phyloP scores from a whole-genome alignment of 2,329 filamentous ascomycete species.

The Hymenoscyphus occultus region DNA sequence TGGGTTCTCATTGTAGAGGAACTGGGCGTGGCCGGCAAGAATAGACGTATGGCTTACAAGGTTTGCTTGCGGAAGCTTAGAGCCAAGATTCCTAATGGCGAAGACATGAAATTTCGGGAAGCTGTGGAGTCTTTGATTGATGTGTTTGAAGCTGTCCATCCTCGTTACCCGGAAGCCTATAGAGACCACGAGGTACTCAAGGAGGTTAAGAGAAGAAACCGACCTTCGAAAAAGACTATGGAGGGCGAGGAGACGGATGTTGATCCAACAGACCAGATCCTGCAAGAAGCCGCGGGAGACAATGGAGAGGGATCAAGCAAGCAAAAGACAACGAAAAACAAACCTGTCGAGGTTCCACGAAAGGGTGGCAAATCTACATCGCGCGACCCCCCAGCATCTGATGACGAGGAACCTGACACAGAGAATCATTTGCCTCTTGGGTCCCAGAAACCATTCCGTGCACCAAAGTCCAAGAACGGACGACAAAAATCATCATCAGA shows the following conservation, averaged over 20 bases:
- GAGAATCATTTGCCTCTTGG: neutral
- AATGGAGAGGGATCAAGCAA: slow-evolving; percentile 12
- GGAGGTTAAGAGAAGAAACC: slow-evolving; percentile 7
- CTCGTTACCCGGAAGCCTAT: slow-evolving; percentile 23
- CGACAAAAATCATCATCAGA: neutral
- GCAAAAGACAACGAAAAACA: neutral
- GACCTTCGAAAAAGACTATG: neutral
- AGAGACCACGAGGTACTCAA: slow-evolving; percentile 5
- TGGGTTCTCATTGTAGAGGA: slow-evolving; percentile 48
- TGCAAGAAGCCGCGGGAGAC: slow-evolving; percentile 2
- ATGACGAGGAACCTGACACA: neutral
- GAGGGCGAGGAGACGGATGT: neutral
- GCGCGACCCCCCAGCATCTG: neutral
- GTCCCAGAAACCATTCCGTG: neutral
- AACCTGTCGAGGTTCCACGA: neutral
- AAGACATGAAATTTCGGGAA: slow-evolving; percentile 34
- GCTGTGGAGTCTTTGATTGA: slow-evolving; percentile 29
- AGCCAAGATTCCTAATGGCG: slow-evolving; percentile 26
- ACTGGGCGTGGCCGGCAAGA: slow-evolving; percentile 38
- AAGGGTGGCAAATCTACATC: no score
- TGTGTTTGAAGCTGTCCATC: slow-evolving; percentile 27
- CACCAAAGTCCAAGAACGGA: slow-evolving; percentile 2
- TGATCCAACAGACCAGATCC: neutral
- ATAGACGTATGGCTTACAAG: slow-evolving; percentile 27
- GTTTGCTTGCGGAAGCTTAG: slow-evolving; percentile 33